Evolutionary conservation across 441 rosid species (phyloP), one percentile per base, ranked within the genome.

Genomic region (Capsella rubella): DNA sequence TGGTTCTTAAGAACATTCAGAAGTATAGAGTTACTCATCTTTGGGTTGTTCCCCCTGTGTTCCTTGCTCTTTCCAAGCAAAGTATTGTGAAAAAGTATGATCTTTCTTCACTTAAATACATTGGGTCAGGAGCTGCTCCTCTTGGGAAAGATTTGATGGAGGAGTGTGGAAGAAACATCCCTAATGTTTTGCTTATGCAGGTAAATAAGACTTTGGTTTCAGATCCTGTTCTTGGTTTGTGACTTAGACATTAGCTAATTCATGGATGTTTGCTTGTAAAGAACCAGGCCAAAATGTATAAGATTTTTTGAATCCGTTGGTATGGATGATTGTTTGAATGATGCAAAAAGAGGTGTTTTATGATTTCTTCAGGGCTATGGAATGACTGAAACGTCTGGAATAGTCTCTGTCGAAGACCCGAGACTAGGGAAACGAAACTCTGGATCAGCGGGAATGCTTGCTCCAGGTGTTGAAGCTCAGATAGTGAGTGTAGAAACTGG

Each of bases 121-220:
- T 93, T 66, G 94, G 85, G 0, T 93, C 95, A 1, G 90, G 93
- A 34, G 98, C 97, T 49, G 97, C 98, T 0, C 98, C 98, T 52
- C 75, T 93, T 60, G 90, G 97, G 16, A 93, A 91, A 77, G 98
- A 93, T 28, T 64, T 90, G 83, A 93, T 91, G 98, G 86, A 80
- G 53, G 98, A 91, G n/a, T 86, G 96, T 57, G 75, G 85, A 0
- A 85, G 65, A 83, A 87, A 76, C 67, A 46, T 91, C n/a, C 88
- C 94, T 62, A 72, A 80, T 29, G 89, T 84, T 43, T 13, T 39
- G 8, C 73, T 89, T 35, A 1, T 71, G 59, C 98, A 91, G 98
- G 96, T 91, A 75, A 39, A 28, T 4, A 6, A 3, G 12, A 16
- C n/a, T 8, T 62, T 63, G 39, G 6, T 45, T 35, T 53, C 14